Evolutionary conservation across 1,139 yeast species (phyloP).

Genomic region (Maudiozyma humilis): DNA sequence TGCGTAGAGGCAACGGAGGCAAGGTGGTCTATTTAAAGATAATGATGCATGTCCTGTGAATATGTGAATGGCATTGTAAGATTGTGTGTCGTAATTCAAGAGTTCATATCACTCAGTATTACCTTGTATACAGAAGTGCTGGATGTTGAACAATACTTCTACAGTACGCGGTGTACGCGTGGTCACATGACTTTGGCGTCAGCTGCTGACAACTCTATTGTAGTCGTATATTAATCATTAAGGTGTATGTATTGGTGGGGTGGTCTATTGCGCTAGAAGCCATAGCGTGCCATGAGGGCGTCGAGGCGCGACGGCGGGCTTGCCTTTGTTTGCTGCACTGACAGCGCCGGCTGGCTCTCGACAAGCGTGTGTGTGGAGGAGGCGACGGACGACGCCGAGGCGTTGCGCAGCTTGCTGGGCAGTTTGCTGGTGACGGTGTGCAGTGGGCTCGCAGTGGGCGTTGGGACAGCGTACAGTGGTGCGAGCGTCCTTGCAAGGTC

Average conservation of each 20-base stretch:
- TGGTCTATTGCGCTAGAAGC: no score
- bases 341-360: conserved; percentile 7
- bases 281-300: neutral
- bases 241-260: neutral
- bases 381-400: conserved; percentile 18
- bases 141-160: no score
- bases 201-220: no score
- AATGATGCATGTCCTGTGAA: no score
- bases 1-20: no score
- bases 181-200: no score
- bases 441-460: neutral
- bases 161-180: no score
- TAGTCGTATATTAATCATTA: neutral
- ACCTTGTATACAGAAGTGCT: no score
- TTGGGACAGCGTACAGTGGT: neutral
- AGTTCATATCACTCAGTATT: no score
- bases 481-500: conserved; percentile 35
- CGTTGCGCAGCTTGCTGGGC: conserved; percentile 15
- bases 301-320: neutral
- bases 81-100: no score
- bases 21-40: no score
- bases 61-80: no score
- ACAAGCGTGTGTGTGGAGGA: conserved; percentile 20
- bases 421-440: neutral
- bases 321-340: neutral